Percentiles rank a stretch among this genome's conserved stretches.
phyloP scores from a whole-genome alignment of 129 eudicot genomes.

The Lactuca saligna region DNA sequence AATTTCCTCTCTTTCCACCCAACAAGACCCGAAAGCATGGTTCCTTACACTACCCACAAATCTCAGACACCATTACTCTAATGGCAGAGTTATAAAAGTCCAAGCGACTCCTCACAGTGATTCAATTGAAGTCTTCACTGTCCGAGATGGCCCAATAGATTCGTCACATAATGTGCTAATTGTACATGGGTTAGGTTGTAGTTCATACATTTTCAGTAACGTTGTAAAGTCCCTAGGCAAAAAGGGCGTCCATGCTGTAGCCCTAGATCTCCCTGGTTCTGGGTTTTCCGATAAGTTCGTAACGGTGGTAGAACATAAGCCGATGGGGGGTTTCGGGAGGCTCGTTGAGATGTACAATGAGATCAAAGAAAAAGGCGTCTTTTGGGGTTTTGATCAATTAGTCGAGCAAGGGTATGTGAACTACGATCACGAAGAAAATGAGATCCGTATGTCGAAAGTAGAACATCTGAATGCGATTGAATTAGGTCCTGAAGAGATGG shows the following conservation, averaged over 20 bases:
- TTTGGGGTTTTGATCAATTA: conserved; percentile 96
- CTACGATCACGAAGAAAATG: conserved; percentile 44
- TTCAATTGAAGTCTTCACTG: conserved; percentile 66
- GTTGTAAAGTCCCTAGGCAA: conserved; percentile 42
- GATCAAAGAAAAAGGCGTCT: conserved; percentile 76
- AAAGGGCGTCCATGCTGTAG: conserved; percentile 52
- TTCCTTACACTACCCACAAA: conserved; percentile 62
- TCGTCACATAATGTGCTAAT: conserved; percentile 50
- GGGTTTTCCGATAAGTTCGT: conserved; percentile 80
- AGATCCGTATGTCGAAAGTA: conserved; percentile 37
- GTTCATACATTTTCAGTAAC: conserved; percentile 57
- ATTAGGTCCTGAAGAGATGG: conserved; percentile 71
- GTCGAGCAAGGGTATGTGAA: conserved; percentile 77
- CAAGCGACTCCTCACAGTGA: conserved; percentile 50
- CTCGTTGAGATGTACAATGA: conserved; percentile 61
- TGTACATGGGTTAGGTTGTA: conserved; percentile 75
- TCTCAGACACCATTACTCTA: conserved; percentile 68
- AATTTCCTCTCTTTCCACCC: conserved; percentile 46
- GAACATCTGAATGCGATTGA: conserved; percentile 48
- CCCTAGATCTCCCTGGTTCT: conserved; percentile 79
- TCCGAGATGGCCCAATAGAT: conserved; percentile 47
- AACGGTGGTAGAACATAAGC: conserved; percentile 49
- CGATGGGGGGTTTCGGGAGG: conserved; percentile 41
- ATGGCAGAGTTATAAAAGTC: conserved; percentile 63
- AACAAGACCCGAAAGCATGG: conserved; percentile 77